Evolutionary conservation across 768 basidiomycete species (phyloP).

Genomic region (Russula foetens): DNA sequence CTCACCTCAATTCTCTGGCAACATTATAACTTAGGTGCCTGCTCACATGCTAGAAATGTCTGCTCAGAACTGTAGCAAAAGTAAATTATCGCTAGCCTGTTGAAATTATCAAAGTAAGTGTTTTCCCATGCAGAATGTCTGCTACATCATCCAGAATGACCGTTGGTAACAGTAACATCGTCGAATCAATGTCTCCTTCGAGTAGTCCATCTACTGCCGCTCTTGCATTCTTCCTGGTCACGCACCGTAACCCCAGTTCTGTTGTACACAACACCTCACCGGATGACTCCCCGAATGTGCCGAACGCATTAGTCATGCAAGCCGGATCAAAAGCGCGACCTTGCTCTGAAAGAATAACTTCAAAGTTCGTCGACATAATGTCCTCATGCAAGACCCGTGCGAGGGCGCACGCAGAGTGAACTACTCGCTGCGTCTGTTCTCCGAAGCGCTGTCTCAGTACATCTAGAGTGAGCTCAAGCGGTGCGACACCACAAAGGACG

Average conservation of each 20-base stretch:
- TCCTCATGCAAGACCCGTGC: constrained; percentile 62
- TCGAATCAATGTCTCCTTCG: constrained; percentile 44
- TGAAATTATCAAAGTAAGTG: too few relatives aligned
- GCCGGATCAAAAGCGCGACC: constrained; percentile 41
- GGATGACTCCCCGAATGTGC: constrained; percentile 41
- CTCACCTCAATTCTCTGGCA: too few relatives aligned
- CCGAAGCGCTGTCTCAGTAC: constrained; percentile 42
- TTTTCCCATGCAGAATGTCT: constrained; percentile 35
- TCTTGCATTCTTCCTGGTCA: constrained; percentile 37
- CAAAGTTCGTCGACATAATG: constrained; percentile 71
- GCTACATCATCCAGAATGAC: constrained; percentile 68
- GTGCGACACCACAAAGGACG: constrained; percentile 48
- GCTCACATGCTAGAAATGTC: too few relatives aligned
- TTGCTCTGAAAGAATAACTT: constrained; percentile 54
- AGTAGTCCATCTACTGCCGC: constrained; percentile 24
- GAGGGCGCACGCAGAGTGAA: constrained; percentile 52
- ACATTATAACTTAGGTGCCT: too few relatives aligned
- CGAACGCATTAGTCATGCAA: constrained; percentile 57
- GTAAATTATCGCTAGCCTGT: too few relatives aligned
- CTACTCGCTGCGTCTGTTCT: constrained; percentile 57
- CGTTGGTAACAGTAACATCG: constrained; percentile 61
- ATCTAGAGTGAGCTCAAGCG: constrained; percentile 22
- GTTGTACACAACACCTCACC: constrained; percentile 53
- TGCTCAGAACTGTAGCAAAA: too few relatives aligned
- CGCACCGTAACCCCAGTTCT: constrained; percentile 62